These are phyloP conservation scores for Astragalus membranaceus DNA, from an alignment of 306 rosid genomes.

Conservation along the genomic window DNA sequence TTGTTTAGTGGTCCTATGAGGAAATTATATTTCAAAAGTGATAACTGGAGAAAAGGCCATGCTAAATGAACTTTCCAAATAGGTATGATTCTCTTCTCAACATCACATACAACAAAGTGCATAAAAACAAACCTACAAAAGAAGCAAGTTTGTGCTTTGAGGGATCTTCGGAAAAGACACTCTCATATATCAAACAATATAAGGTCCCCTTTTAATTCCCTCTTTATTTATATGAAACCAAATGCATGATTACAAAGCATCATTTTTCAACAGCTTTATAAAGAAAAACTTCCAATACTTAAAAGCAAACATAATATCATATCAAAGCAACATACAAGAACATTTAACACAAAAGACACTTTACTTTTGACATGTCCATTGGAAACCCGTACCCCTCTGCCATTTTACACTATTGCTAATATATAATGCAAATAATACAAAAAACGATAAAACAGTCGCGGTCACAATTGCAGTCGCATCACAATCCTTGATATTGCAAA, in stretches of 20 bases:
- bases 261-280: neutral
- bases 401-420: neutral
- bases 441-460: neutral
- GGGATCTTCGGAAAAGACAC: neutral
- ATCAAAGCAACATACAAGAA: neutral
- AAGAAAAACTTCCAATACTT: neutral
- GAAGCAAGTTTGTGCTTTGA: neutral
- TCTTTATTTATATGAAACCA: neutral
- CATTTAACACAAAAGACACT: neutral
- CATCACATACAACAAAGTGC: slow-evolving; percentile 16
- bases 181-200: neutral
- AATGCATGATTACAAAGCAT: slow-evolving; percentile 20
- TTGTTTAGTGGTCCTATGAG: no score
- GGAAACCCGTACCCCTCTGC: neutral
- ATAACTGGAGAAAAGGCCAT: no score
- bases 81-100: slow-evolving; percentile 5
- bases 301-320: neutral
- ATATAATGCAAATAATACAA: neutral
- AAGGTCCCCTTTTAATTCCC: neutral
- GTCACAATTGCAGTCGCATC: no score
- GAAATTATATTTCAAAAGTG: no score
- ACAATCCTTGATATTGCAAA: no score
- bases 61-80: slow-evolving; percentile 2
- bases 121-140: slow-evolving; percentile 19
- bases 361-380: neutral